Evolutionary conservation across 495 filamentous ascomycete genomes (phyloP), one percentile per base, ranked within the genome.

Genomic region (Venustampulla echinocandica): DNA sequence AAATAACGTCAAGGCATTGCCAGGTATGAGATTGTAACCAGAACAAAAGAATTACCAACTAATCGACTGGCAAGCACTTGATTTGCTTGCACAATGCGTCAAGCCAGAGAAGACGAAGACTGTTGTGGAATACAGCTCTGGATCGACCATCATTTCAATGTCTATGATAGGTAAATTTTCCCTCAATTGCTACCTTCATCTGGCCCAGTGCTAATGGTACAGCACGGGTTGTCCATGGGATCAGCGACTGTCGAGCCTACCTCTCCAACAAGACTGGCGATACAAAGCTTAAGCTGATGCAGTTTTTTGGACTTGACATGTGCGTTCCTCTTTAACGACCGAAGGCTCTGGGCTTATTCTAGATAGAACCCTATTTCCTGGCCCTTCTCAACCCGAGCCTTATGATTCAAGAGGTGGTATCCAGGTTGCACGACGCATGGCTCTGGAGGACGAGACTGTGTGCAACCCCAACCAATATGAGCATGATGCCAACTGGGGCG

Each of bases 1-100:
- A 27, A 75, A 80, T 44, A 81, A 80, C 52, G 77, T 81, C 54
- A 81, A 81, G 47, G 71, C 73, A 3, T 66, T 81, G 58, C 77
- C 77, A 55, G 77, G 76, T 77, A 66, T 9, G 65, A 53, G 19
- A 11, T 54, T 30, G 27, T 30, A 30, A 30, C 27, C 6, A 30
- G 6, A 30, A 30, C 7, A 13, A 13, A 13, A 30, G 6, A 7
- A 13, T 13, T 30, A 7, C 13, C 27, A n/a, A 30, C 27, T 30
- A 30, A 30, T 13, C 6, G 13, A 30, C 13, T 6, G 6, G 27
- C 27, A 43, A 11, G 39, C 35, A 17, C 27, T 49, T 2, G 48
- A 46, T 2, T 24, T 45, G 10, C 48, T 10, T 47, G 71, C 32
- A 63, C 64, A 15, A 64, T 30, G 55, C 11, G 70, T 71, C 11